Evolutionary conservation across 441 rosid genomes (phyloP).

Genomic region (Gossypium gossypioides): DNA sequence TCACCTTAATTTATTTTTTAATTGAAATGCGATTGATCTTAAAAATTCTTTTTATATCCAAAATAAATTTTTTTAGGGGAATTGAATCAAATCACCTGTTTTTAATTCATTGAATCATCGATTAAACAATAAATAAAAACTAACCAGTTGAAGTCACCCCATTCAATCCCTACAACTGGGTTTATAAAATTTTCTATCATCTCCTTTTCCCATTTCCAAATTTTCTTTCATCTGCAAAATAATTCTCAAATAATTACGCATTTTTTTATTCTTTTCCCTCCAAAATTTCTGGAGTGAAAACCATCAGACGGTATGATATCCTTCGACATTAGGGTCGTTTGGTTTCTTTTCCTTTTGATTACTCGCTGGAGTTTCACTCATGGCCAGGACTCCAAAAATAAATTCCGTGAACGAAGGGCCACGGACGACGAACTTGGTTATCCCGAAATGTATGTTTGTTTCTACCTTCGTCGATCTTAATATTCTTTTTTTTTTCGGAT

Average conservation of each 20-base stretch:
- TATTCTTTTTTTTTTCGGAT: not conserved
- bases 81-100: no score
- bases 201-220: not conserved
- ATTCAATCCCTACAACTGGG: not conserved
- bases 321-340: slow-evolving; percentile 24
- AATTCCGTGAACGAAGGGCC: slow-evolving; percentile 75
- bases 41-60: no score
- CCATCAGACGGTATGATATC: slow-evolving; percentile 31
- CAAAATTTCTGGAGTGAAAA: not conserved
- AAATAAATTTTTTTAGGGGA: no score
- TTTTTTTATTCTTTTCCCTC: not conserved
- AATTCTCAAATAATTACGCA: not conserved
- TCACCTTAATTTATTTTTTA: no score
- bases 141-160: no score
- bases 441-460: slow-evolving; percentile 57
- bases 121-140: no score
- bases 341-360: slow-evolving; percentile 36
- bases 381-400: slow-evolving; percentile 45
- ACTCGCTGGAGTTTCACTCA: slow-evolving; percentile 18
- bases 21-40: no score
- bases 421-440: slow-evolving; percentile 67
- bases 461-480: not conserved
- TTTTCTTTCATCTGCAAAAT: not conserved
- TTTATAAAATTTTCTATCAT: not conserved
- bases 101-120: no score